phyloP scores from a whole-genome alignment of 139 green algal genomes.

The Chlorella vulgaris region DNA sequence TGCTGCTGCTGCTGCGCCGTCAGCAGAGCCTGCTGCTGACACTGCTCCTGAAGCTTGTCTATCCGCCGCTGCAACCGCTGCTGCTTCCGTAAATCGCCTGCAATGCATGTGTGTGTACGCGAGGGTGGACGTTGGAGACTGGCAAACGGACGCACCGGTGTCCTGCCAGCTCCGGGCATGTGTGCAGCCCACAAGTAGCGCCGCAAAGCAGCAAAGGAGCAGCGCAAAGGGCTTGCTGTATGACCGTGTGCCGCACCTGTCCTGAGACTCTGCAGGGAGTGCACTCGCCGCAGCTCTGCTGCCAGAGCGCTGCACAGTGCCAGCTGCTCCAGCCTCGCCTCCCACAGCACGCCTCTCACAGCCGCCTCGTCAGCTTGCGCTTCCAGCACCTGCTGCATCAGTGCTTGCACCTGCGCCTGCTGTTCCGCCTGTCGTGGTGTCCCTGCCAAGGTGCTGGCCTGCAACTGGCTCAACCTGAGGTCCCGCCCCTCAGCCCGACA shows the following conservation, averaged over 20 bases:
- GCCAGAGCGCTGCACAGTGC: slow-evolving; percentile 6
- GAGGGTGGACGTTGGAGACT: no score
- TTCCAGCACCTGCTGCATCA: slow-evolving; percentile 20
- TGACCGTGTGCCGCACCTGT: not conserved
- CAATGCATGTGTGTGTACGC: not conserved
- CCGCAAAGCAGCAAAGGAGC: not conserved
- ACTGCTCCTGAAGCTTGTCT: not conserved
- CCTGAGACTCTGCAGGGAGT: slow-evolving; percentile 18
- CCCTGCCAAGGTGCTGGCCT: not conserved
- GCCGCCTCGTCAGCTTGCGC: slow-evolving; percentile 18
- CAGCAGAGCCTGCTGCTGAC: not conserved
- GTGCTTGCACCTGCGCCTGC: not conserved
- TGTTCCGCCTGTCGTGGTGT: not conserved
- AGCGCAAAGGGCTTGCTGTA: not conserved
- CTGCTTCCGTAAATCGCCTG: slow-evolving; percentile 26
- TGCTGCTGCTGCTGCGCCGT: slow-evolving; percentile 6
- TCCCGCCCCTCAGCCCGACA: not conserved
- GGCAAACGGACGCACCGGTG: not conserved
- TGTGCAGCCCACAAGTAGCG: not conserved
- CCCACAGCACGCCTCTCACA: slow-evolving; percentile 8
- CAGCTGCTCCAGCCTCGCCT: slow-evolving; percentile 26
- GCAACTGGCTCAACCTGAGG: slow-evolving; percentile 1
- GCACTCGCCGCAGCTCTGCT: slow-evolving; percentile 18
- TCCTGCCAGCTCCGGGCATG: not conserved
- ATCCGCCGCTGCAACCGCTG: slow-evolving; percentile 18